Evolutionary conservation across 495 filamentous ascomycete species (phyloP).

Genomic region (Hyaloscypha variabilis): DNA sequence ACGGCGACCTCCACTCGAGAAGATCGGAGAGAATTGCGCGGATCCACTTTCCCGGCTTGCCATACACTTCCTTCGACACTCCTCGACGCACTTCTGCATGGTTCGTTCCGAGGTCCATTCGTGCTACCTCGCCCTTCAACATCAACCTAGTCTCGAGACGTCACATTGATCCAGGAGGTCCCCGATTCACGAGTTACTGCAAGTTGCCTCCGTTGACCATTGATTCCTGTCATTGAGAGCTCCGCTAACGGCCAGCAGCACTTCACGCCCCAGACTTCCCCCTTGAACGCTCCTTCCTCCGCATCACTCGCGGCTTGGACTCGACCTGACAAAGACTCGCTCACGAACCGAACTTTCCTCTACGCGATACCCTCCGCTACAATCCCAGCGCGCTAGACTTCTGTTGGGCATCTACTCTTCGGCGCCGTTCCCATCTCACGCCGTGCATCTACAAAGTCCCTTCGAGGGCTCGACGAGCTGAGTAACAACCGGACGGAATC

Average conservation of each 20-base stretch:
- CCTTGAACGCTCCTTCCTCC: neutral
- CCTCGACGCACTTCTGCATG: neutral
- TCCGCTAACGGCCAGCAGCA: slow-evolving; percentile 10
- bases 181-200: neutral
- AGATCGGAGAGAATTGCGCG: neutral
- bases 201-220: neutral
- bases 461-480: neutral
- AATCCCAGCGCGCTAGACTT: neutral
- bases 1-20: neutral
- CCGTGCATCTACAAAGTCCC: neutral
- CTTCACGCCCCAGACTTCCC: neutral
- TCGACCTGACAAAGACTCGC: neutral
- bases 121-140: slow-evolving; percentile 14
- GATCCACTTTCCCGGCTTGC: no score
- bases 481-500: neutral
- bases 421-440: neutral
- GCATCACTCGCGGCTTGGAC: neutral
- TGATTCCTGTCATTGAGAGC: no score
- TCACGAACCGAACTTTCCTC: neutral
- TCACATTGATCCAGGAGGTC: neutral
- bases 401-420: neutral
- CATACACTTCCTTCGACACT: no score
- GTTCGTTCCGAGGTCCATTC: slow-evolving; percentile 14
- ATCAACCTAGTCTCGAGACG: slow-evolving; percentile 4
- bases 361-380: neutral